Base-by-base conservation (phyloP, 495 filamentous ascomycete species). In the Rhizodiscina lignyota region DNA sequence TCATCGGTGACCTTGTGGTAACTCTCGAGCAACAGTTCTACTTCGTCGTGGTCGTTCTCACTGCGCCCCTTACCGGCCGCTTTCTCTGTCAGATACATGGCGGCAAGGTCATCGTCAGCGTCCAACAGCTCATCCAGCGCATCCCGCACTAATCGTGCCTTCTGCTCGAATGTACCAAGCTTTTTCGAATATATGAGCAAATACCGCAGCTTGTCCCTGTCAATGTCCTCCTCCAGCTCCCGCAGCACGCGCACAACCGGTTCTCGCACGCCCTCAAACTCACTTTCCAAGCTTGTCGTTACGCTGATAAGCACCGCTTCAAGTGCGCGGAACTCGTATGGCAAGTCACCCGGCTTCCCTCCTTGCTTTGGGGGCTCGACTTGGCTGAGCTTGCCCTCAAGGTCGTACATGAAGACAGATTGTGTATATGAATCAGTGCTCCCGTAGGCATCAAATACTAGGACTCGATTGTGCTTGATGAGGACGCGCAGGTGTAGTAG, bases 1-100 rank as follows among this genome's bases (percentile, higher is more conserved):
- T 97, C 89, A 57, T 97, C 89, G 51, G 79, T 83, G 30, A 97
- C 77, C 56, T 97, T 96, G 52, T 97, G 84, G 48, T 97, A 97
- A 15, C 82, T 91, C 54, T 97, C 89, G 11, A 97, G 62, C 30
- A 97, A 61, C 75, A 96, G 84, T 56, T 97, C 89, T 1, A 97
- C 79, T 56, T 97, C 89, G 12, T 84, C 86, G 52, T 97, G 89
- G 48, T 96, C 83, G 41, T 93, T 70, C 42, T 86, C 83, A 26
- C 74, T 70, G 8, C 89, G 64, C 20, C 71, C 51, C 21, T 78
- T 67, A 38, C 87, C 83, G 22, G 68, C 72, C 5, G 70, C 62
- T 48, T 93, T 81, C 57, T 94, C 89, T 0, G 77, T 80, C 39
- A 97, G 57, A 48, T 97, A 97, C 89, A 97, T 96, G 41, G 80